Evolutionary conservation across 257 asterid species (phyloP), one percentile per base, ranked within the genome.

Genomic region (Solanum chilense): DNA sequence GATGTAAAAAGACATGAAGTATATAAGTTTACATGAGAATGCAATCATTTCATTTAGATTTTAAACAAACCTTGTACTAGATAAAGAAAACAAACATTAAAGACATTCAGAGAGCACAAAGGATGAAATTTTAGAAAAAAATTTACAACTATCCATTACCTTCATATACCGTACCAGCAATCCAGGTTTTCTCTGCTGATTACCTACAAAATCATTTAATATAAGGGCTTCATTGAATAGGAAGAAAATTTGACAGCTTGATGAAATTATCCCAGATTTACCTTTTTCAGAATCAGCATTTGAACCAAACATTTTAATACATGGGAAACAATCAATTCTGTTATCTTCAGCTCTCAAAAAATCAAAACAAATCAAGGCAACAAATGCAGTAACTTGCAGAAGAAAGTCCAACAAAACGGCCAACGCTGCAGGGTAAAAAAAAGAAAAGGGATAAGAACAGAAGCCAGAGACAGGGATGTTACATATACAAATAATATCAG

Each of bases 341-440:
- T 93, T 94, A 91, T 93, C 98, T 92, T 95, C 99, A 1, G 98
- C 97, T 93, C 99, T 94, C 90, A 95, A 91, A 91, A 96, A 97
- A 94, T 97, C 99, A 41, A 96, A 96, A 87, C 89, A 98, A 89
- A 97, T 97, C 91, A 97, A 93, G 86, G 99, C 98, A 73, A 97
- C 99, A 88, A 97, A 97, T 81, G 99, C 99, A 69, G 99, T 97
- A 84, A 97, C 94, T 96, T 97, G 99, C 91, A 97, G 95, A 85
- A 97, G 98, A 88, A 97, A 97, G 89, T 97, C 99, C 98, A 97
- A 90, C 86, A 97, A 92, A 91, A 97, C 98, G 68, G 99, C 99
- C 90, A 97, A 94, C 39, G 99, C 99, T 96, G 97, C 91, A 91
- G 89, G 89, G 77, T 6, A 80, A 86, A 87, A 89, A n/a, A 76